Base-by-base conservation (phyloP, 2,329 filamentous ascomycete genomes). In the Cladosporium velox region DNA sequence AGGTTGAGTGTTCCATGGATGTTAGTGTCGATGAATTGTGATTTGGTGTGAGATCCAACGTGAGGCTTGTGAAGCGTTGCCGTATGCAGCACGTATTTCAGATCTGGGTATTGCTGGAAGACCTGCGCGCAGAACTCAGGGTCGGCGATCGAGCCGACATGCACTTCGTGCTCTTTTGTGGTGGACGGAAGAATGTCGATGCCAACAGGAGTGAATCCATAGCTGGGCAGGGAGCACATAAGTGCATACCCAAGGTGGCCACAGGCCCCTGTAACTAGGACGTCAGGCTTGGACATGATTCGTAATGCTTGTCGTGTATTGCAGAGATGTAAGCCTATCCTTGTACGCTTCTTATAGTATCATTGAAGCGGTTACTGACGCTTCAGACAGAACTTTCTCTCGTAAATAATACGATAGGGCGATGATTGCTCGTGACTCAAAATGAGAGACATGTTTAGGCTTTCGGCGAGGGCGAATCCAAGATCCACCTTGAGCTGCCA, bases 21-120 rank as follows among this genome's bases (percentile, higher is more conserved):
- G 26, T 71, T 70, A n/a, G 68, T 71, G 5, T 70, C 68, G 65
- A 71, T 62, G 62, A 69, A 71, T 12, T 60, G 64, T 28, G 66
- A 59, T 55, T 69, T 70, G 52, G 60, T 54, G 49, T 71, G 69
- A 15, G 67, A 67, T 1, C 47, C 66, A 1, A 71, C 68, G 32
- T 71, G 69, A 32, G 69, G 69, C 49, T 71, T 71, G 65, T 71
- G 69, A 3, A 71, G 59, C 18, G 67, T 70, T 3, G 68, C 69
- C 4, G 69, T 67, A 62, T 70, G 69, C 10, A 70, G 44, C n/a
- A 70, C 63, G 24, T 70, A 68, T 21, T 64, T 68, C 3, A 70
- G 28, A 1, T 63, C 60, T 2, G 66, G 63, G 59, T 67, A 35
- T 30, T 49, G 35, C 12, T 28, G 14, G 49, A 68, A 65, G 1